Percentiles rank a stretch among this genome's conserved stretches.
Conservation (phyloP, 1,284 basidiomycete species). For the Irpex lacteus region DNA sequence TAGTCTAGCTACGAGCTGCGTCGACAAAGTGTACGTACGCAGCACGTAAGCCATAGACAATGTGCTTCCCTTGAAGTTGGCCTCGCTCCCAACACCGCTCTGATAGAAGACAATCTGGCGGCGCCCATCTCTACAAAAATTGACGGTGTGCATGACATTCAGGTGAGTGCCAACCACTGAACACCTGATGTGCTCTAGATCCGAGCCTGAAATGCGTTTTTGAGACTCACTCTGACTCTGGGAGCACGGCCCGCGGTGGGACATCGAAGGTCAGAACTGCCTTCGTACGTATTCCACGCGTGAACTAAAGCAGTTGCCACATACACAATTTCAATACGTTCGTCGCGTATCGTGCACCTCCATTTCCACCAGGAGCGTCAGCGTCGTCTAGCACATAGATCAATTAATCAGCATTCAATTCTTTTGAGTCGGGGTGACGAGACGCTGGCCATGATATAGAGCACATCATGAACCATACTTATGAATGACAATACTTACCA, state of each 20-base stretch:
- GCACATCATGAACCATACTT: no score
- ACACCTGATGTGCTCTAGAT: background rate
- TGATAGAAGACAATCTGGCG: slow-evolving; percentile 24
- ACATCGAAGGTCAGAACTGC: background rate
- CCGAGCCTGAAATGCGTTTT: background rate
- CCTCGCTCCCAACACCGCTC: slow-evolving; percentile 25
- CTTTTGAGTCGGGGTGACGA: no score
- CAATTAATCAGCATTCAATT: no score
- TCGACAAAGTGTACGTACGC: background rate
- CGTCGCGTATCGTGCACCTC: background rate
- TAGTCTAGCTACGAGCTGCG: background rate
- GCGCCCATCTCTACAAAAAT: background rate
- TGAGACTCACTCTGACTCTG: background rate
- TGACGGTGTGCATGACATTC: no score
- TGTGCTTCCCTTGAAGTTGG: slow-evolving; percentile 20
- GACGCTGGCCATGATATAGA: no score
- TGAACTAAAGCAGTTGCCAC: background rate
- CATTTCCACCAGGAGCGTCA: background rate
- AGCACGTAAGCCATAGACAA: slow-evolving; percentile 5
- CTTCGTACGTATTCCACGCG: background rate
- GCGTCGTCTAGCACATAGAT: no score
- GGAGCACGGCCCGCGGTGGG: background rate
- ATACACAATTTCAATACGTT: slow-evolving; percentile 3
- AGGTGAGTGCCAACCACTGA: background rate
- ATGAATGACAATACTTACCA: background rate